A percentile compares a stretch with the other conserved stretches of the same genome.
Conservation (phyloP, 345 rosid species). For the Ailanthus altissimus region DNA sequence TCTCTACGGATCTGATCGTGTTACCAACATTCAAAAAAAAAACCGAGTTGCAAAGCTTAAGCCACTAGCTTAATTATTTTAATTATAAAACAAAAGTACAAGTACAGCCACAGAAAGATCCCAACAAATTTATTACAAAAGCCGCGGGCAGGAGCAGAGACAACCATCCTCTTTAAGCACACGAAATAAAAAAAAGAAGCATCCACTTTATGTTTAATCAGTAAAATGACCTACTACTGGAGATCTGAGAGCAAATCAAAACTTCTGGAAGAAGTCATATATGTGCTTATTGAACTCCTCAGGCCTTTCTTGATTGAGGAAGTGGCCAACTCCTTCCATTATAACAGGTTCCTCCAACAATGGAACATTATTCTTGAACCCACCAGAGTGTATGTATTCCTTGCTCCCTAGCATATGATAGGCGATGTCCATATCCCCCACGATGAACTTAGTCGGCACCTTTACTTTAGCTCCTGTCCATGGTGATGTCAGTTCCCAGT, state of each 20-base stretch:
- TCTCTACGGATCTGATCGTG: too few relatives aligned
- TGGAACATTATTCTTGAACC: slow-evolving; percentile 62
- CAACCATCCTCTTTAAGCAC: too few relatives aligned
- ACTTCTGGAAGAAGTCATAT: slow-evolving; percentile 46
- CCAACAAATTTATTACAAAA: too few relatives aligned
- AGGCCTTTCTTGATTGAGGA: slow-evolving; percentile 66
- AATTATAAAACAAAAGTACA: too few relatives aligned
- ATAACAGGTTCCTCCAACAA: slow-evolving; percentile 68
- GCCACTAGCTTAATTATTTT: too few relatives aligned
- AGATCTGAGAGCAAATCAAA: slow-evolving; percentile 11
- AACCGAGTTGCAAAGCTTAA: too few relatives aligned
- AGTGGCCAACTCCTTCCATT: slow-evolving; percentile 71
- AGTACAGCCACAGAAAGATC: too few relatives aligned
- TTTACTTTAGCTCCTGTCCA: slow-evolving; percentile 61
- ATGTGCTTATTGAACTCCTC: slow-evolving; percentile 66
- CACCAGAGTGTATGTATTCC: slow-evolving; percentile 54
- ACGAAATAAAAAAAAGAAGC: too few relatives aligned
- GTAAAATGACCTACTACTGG: too few relatives aligned
- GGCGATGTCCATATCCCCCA: slow-evolving; percentile 71
- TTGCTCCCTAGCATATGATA: slow-evolving; percentile 56
- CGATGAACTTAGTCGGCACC: slow-evolving; percentile 70
- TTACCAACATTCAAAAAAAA: too few relatives aligned
- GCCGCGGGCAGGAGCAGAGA: too few relatives aligned
- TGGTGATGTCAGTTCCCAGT: slow-evolving; percentile 69
- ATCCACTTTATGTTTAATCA: too few relatives aligned